phyloP scores from a whole-genome alignment of 2,329 filamentous ascomycete species.

The Teratosphaeria zuluensis region DNA sequence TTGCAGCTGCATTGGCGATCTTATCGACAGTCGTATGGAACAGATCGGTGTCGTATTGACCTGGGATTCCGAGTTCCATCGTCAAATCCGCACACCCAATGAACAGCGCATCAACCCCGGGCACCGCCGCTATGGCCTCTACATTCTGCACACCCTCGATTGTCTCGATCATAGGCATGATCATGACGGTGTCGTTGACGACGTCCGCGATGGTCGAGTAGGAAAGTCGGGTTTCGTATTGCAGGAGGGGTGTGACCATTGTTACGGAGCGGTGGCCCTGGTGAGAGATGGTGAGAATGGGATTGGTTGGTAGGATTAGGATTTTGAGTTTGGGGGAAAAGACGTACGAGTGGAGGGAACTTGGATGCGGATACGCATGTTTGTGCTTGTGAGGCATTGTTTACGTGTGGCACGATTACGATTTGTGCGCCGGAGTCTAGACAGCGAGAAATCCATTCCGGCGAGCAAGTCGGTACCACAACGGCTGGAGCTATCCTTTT shows the following conservation, averaged over 20 bases:
- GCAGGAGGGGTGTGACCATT: background rate
- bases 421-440: background rate
- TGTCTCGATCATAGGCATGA: background rate
- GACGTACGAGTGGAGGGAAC: background rate
- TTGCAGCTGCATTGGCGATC: background rate
- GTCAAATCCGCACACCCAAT: background rate
- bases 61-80: background rate
- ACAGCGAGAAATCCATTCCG: background rate
- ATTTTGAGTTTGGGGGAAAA: no score
- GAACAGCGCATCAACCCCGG: background rate
- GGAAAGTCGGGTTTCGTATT: background rate
- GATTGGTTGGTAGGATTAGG: no score
- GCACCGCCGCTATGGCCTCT: background rate
- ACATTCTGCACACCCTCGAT: background rate
- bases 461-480: background rate
- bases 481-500: background rate
- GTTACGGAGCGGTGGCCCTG: background rate
- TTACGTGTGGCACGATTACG: background rate
- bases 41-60: background rate
- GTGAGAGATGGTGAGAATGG: background rate
- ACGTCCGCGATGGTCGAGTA: background rate
- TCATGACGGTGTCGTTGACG: background rate
- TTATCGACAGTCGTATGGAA: background rate
- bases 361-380: background rate
- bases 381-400: background rate